Percentiles rank a stretch among this genome's conserved stretches.
phyloP scores from a whole-genome alignment of 495 filamentous ascomycete genomes.

The Apiosordaria backusii region DNA sequence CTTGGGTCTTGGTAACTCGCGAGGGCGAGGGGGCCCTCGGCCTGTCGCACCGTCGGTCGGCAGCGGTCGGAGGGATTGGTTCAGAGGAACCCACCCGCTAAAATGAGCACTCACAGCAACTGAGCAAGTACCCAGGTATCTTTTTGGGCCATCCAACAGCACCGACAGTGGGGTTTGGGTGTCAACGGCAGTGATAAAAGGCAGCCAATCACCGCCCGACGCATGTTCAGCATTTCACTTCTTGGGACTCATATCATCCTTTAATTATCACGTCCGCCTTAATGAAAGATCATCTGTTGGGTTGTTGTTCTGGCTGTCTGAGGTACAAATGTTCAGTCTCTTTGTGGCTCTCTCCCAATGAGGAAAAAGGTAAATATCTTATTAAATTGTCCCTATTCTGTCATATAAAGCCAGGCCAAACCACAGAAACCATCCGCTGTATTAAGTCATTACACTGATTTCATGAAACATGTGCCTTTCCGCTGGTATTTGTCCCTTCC shows the following conservation, averaged over 20 bases:
- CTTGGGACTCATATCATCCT: background rate
- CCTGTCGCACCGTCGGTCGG: background rate
- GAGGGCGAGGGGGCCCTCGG: background rate
- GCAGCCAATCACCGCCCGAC: constrained; percentile 17
- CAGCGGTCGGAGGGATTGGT: constrained; percentile 13
- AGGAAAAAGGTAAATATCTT: background rate
- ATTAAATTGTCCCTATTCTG: background rate
- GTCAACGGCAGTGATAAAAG: background rate
- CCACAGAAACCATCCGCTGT: too few species aligned
- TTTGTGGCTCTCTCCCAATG: background rate
- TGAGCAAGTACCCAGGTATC: background rate
- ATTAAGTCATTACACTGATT: background rate
- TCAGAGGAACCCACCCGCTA: constrained; percentile 18
- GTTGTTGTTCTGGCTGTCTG: too few species aligned
- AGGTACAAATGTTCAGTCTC: background rate
- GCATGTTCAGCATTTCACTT: constrained; percentile 15
- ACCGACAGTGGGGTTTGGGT: constrained; percentile 17
- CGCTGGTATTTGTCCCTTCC: too few species aligned
- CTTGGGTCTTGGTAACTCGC: constrained; percentile 10
- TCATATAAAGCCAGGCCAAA: too few species aligned
- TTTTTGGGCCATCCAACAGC: background rate
- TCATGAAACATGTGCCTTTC: background rate
- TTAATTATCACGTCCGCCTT: too few species aligned
- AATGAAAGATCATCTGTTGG: too few species aligned
- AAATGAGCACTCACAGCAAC: constrained; percentile 6